These are phyloP conservation scores for Candida nemodendra DNA, from an alignment of 805 yeast genomes.

Conservation along the genomic window DNA sequence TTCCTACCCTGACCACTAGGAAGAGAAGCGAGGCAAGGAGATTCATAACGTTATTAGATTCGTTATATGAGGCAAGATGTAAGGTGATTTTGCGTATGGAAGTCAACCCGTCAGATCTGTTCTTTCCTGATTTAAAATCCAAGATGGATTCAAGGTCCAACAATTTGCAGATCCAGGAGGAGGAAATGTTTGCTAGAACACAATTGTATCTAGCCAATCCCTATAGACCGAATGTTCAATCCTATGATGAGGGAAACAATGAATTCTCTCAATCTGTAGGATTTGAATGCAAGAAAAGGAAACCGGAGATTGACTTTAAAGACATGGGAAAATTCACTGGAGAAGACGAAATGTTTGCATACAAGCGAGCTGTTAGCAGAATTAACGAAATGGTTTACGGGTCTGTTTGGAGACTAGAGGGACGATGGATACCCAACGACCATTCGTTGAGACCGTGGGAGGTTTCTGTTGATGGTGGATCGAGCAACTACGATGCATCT, in stretches of 20 bases:
- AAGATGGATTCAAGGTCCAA: conserved; percentile 17
- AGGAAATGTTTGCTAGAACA: conserved; percentile 69
- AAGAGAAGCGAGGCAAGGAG: conserved; percentile 69
- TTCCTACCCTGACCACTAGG: conserved; percentile 55
- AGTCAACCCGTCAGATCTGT: conserved; percentile 49
- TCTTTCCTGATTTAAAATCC: conserved; percentile 52
- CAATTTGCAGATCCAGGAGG: conserved; percentile 49
- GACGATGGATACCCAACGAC: conserved; percentile 57
- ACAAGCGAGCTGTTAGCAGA: conserved; percentile 66
- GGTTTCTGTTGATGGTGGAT: conserved; percentile 1
- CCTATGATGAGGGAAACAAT: conserved; percentile 51
- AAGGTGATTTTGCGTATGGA: conserved; percentile 54
- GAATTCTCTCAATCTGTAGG: conserved; percentile 28
- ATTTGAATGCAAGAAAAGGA: conserved; percentile 28
- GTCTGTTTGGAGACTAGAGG: conserved; percentile 44
- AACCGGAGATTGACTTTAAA: conserved; percentile 39
- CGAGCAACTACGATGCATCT: background rate
- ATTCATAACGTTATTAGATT: conserved; percentile 65
- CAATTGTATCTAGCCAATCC: conserved; percentile 59
- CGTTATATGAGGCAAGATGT: conserved; percentile 66
- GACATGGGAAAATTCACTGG: conserved; percentile 63
- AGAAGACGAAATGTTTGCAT: conserved; percentile 75
- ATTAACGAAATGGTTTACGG: conserved; percentile 41
- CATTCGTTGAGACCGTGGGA: conserved; percentile 60
- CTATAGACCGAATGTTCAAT: conserved; percentile 65